Base-by-base conservation (phyloP, 306 rosid species). In the Begonia peltatifolia region DNA sequence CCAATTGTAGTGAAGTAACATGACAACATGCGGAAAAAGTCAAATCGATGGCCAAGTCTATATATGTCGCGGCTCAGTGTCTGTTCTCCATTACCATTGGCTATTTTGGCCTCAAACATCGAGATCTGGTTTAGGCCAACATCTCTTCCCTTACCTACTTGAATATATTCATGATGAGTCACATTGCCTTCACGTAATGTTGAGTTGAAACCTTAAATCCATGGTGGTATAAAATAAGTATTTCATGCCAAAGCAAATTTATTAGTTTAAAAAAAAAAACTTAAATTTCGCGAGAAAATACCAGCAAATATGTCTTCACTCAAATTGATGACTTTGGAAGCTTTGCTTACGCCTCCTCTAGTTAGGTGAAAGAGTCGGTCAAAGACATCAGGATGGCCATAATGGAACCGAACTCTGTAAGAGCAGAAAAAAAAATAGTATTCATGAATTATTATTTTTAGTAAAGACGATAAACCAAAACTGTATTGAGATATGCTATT, bases 231-330 rank as follows among this genome's bases (percentile, higher is more conserved):
- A 9, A 42, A 51, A 15, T 47, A 5, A 47, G 48, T 12, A n/a
- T 10, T 9, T 9, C 46, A 9, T 6, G 46, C 2, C 2, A 12
- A 42, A 9, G 6, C 1, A 20, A 2, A 42, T 42, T 44, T 44
- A 44, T 44, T 48, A 12, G 18, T 38, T 59, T 58, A 10, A 59
- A 25, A 23, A 25, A 58, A 30, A 59, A 12, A 36, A 49, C 10
- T 14, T 9, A 25, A 30, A 14, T 49, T 48, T 15, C 6, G 9
- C 41, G n/a, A 11, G 38, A 57, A 42, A 53, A 53, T 80, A 60
- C 97, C 97, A 77, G 95, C 97, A 80, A 90, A 90, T 83, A 90
- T 90, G 82, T 90, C 97, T 65, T 90, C 97, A 57, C 97, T 90
- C 67, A 90, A 76, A 72, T 90, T 90, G 79, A 85, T 69, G 62